Conservation (phyloP, 164 flowering plant species). For the Dillenia turbinata region DNA sequence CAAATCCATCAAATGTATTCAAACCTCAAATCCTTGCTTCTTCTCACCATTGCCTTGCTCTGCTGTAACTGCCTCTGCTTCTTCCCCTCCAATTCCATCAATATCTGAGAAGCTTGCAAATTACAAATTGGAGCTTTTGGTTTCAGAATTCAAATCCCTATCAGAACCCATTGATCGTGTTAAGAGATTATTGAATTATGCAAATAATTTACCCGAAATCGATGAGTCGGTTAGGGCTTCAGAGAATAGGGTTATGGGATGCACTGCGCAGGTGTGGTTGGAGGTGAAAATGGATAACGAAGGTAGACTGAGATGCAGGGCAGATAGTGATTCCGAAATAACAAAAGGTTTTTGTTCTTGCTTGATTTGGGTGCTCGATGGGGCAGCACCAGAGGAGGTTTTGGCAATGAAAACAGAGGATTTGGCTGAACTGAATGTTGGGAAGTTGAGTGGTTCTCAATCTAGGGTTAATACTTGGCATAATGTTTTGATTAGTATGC, state of each 20-base stretch:
- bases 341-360: conserved; percentile 75
- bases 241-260: conserved; percentile 79
- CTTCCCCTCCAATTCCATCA: no score
- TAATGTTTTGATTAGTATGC: conserved; percentile 83
- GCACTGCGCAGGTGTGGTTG: conserved; percentile 90
- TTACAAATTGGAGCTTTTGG: conserved; percentile 30
- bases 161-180: conserved; percentile 72
- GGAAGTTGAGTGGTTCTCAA: conserved; percentile 33
- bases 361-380: conserved; percentile 58
- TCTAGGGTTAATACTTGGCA: conserved; percentile 90
- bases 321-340: conserved; percentile 89
- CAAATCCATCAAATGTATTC: conserved; percentile 22
- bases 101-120: conserved; percentile 11
- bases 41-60: conserved; percentile 23
- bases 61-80: conserved; percentile 26
- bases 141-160: conserved; percentile 55
- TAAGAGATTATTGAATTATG: conserved; percentile 60
- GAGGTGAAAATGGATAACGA: conserved; percentile 41
- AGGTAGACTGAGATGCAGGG: conserved; percentile 59
- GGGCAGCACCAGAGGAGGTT: conserved; percentile 70
- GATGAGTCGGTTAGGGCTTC: conserved; percentile 33
- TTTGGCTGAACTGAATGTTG: conserved; percentile 60
- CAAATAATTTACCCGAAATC: conserved; percentile 40
- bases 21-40: conserved; percentile 7
- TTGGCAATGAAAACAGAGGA: conserved; percentile 64